phyloP scores from a whole-genome alignment of 1,284 basidiomycete genomes.

The Melampsora medusae region DNA sequence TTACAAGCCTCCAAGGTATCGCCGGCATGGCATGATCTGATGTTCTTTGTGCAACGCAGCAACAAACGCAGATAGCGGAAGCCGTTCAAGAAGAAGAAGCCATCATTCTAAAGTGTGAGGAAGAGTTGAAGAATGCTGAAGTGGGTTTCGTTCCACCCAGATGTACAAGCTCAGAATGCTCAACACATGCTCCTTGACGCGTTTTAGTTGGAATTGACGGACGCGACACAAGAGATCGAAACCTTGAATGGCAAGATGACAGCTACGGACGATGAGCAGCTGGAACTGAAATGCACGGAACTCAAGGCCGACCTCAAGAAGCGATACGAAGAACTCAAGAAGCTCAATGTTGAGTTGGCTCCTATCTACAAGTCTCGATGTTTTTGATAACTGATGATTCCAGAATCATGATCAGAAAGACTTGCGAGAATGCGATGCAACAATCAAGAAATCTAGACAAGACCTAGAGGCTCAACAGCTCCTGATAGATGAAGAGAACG shows the following conservation, averaged over 20 bases:
- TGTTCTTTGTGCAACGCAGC: not conserved
- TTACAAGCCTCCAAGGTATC: not conserved
- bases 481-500: conserved; percentile 30
- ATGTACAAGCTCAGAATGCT: no score
- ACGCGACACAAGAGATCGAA: conserved; percentile 14
- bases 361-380: not conserved
- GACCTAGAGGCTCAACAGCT: conserved; percentile 3
- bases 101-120: conserved; percentile 35
- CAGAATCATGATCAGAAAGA: not conserved
- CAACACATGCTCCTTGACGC: not conserved
- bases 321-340: not conserved
- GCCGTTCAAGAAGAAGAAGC: conserved; percentile 21
- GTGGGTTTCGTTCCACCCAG: not conserved
- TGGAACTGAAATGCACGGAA: not conserved
- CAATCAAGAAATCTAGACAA: not conserved
- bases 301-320: not conserved
- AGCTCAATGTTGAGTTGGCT: not conserved
- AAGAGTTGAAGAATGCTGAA: conserved; percentile 60
- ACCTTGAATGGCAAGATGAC: not conserved
- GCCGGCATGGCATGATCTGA: not conserved
- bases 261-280: not conserved
- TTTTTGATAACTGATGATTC: not conserved
- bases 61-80: not conserved
- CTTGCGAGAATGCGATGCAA: conserved; percentile 11
- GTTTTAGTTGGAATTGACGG: conserved; percentile 54